A percentile compares a stretch with the other conserved stretches of the same genome.
Evolutionary conservation across 495 filamentous ascomycete species (phyloP).

Genomic region (Collariella sp.): DNA sequence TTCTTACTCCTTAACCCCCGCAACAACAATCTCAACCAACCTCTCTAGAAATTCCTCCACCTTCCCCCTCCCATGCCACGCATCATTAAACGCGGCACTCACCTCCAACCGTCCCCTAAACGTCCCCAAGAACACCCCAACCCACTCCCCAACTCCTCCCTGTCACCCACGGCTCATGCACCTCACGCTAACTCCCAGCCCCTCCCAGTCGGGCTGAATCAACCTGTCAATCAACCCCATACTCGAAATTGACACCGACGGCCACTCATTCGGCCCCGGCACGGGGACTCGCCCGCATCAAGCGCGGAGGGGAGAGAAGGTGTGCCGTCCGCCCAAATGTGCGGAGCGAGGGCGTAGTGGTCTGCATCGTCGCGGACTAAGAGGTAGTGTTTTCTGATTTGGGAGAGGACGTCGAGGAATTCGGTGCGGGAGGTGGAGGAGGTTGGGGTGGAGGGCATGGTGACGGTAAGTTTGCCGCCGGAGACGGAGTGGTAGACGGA

Average conservation of each 20-base stretch:
- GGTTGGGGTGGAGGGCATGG: too few relatives aligned
- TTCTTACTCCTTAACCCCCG: too few relatives aligned
- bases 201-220: slow-evolving; percentile 10
- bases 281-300: slow-evolving; percentile 13
- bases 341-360: slow-evolving; percentile 4
- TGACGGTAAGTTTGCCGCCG: slow-evolving; percentile 12
- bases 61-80: slow-evolving; percentile 26
- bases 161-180: slow-evolving; percentile 34
- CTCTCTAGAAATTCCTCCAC: slow-evolving; percentile 22
- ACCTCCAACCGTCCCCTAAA: slow-evolving; percentile 27
- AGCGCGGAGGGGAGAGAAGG: slow-evolving; percentile 12
- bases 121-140: slow-evolving; percentile 34
- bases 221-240: slow-evolving; percentile 29
- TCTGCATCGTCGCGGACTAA: neutral
- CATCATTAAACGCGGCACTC: slow-evolving; percentile 36
- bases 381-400: slow-evolving; percentile 1
- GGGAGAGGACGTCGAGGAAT: too few relatives aligned
- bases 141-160: slow-evolving; percentile 35
- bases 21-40: slow-evolving; percentile 12
- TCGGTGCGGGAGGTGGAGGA: too few relatives aligned
- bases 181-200: slow-evolving; percentile 22
- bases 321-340: slow-evolving; percentile 24
- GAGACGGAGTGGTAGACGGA: slow-evolving; percentile 29
- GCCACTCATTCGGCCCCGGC: slow-evolving; percentile 22
- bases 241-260: slow-evolving; percentile 35